Percentiles rank a stretch among this genome's conserved stretches.
Conservation (phyloP, 352 stramenopile species). For the Phytopythium chamaehyphon region DNA sequence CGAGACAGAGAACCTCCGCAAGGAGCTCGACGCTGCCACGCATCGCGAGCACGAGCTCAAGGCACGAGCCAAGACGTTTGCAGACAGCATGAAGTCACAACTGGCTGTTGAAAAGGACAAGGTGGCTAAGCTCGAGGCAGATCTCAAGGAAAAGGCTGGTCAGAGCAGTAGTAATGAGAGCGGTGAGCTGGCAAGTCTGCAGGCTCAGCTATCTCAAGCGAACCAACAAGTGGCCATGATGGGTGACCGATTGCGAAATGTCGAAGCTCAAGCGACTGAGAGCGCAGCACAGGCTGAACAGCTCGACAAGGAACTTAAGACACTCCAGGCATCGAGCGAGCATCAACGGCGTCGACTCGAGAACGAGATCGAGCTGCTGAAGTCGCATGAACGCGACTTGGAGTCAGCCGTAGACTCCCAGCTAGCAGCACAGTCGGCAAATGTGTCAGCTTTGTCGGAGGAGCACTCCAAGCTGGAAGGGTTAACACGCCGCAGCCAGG, state of each 20-base stretch:
- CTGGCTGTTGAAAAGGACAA: slow-evolving; percentile 61
- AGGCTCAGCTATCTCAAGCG: slow-evolving; percentile 25
- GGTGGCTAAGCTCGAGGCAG: slow-evolving; percentile 4
- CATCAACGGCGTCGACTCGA: slow-evolving; percentile 35
- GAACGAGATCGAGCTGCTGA: slow-evolving; percentile 30
- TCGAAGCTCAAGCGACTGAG: slow-evolving; percentile 27
- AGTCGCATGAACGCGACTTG: slow-evolving; percentile 29
- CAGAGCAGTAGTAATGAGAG: slow-evolving; percentile 10
- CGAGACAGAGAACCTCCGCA: slow-evolving; percentile 39
- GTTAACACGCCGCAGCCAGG: slow-evolving; percentile 22
- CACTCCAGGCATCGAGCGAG: slow-evolving; percentile 27
- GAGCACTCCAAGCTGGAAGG: slow-evolving; percentile 34
- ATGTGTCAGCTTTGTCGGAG: slow-evolving; percentile 15
- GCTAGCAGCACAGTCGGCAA: slow-evolving; percentile 11
- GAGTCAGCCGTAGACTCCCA: slow-evolving; percentile 18
- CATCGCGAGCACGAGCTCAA: slow-evolving; percentile 66
- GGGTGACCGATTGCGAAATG: slow-evolving; percentile 26
- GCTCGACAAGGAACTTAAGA: slow-evolving; percentile 27
- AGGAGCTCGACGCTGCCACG: slow-evolving; percentile 34
- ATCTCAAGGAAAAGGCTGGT: no score
- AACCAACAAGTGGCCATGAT: slow-evolving; percentile 29
- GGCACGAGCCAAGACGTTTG: slow-evolving; percentile 59
- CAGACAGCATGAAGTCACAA: slow-evolving; percentile 63
- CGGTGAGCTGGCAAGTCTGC: slow-evolving; percentile 34
- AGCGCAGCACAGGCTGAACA: slow-evolving; percentile 18